Evolutionary conservation across 345 rosid genomes (phyloP).

Genomic region (Psidium friedrichsthalianum): DNA sequence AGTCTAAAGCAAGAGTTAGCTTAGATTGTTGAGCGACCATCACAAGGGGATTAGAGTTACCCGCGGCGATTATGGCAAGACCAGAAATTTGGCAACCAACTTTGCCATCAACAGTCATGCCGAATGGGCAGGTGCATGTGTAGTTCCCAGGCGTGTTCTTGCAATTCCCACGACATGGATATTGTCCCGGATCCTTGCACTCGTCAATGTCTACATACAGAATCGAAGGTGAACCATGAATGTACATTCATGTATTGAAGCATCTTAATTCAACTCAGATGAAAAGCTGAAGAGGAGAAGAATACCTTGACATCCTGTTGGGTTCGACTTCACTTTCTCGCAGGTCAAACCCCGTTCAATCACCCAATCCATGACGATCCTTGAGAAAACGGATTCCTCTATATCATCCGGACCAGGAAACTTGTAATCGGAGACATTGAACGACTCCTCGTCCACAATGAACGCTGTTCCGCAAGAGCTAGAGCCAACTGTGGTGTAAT

Average conservation of each 20-base stretch:
- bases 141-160: neutral
- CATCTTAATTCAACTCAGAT: neutral
- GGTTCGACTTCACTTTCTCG: neutral
- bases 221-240: too few relatives aligned
- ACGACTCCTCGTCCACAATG: too few relatives aligned
- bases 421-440: too few relatives aligned
- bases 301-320: neutral
- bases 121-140: neutral
- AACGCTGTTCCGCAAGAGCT: too few relatives aligned
- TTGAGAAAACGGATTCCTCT: too few relatives aligned
- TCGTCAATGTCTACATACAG: neutral
- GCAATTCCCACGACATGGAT: neutral
- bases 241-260: neutral
- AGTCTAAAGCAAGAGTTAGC: neutral
- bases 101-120: neutral
- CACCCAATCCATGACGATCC: neutral
- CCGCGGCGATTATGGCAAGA: neutral
- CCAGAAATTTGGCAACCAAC: neutral
- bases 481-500: too few relatives aligned
- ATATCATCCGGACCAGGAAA: too few relatives aligned
- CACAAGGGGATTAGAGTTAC: neutral
- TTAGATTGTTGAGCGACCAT: too few relatives aligned
- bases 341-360: neutral
- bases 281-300: neutral
- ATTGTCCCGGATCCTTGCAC: neutral